These are phyloP conservation scores for Penicillium paneum DNA, from an alignment of 2,329 filamentous ascomycete genomes.

Conservation along the genomic window DNA sequence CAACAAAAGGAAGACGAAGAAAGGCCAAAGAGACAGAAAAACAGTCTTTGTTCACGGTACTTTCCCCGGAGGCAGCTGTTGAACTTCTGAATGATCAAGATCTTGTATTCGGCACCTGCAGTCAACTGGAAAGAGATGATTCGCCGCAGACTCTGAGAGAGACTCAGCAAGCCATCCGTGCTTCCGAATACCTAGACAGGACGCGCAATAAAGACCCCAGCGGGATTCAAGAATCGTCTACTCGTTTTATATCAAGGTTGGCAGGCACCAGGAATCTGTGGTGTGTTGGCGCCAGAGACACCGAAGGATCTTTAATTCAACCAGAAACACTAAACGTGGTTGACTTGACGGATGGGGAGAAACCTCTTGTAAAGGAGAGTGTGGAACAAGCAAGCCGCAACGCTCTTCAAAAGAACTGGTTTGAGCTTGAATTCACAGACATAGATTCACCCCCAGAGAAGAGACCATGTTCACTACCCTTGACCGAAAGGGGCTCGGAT, in stretches of 20 bases:
- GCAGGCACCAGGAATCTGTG: conserved; percentile 55
- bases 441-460: conserved; percentile 4
- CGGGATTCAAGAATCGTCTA: conserved; percentile 3
- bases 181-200: conserved; percentile 25
- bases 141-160: conserved; percentile 57
- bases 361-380: conserved; percentile 5
- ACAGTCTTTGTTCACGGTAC: conserved; percentile 54
- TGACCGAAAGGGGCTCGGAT: neutral
- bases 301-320: conserved; percentile 62
- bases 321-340: conserved; percentile 61
- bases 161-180: conserved; percentile 30
- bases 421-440: conserved; percentile 17
- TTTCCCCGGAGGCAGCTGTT: conserved; percentile 67
- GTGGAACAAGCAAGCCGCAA: neutral
- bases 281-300: conserved; percentile 66
- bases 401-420: conserved; percentile 12
- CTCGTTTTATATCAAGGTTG: conserved; percentile 24
- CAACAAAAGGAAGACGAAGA: conserved; percentile 22
- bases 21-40: conserved; percentile 25
- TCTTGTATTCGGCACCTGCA: conserved; percentile 81
- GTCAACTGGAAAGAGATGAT: conserved; percentile 71
- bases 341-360: conserved; percentile 35
- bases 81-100: conserved; percentile 66
- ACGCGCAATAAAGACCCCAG: neutral
- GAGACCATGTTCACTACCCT: neutral